phyloP scores from a whole-genome alignment of 768 basidiomycete species.

The Coprinopsis strossmayeri region DNA sequence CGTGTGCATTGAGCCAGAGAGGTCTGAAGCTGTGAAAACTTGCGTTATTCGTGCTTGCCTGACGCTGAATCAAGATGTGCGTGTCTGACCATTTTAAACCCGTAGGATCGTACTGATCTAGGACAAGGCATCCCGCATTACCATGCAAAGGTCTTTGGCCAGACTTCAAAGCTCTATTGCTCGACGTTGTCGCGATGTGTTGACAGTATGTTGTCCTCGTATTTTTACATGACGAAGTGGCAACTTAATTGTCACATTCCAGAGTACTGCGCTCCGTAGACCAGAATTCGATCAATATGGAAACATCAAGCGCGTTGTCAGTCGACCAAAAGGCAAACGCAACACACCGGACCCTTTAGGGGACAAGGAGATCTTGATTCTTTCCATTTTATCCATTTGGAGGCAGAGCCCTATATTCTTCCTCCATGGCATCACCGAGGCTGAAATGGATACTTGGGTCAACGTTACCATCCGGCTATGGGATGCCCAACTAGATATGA shows the following conservation, averaged over 20 bases:
- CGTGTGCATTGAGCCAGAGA: constrained; percentile 65
- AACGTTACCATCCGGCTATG: constrained; percentile 45
- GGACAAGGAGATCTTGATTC: constrained; percentile 64
- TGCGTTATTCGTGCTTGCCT: constrained; percentile 69
- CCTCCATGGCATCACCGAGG: constrained; percentile 33
- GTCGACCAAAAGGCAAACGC: constrained; percentile 57
- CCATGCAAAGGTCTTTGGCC: constrained; percentile 50
- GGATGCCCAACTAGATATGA: constrained; percentile 55
- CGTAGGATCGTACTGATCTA: background rate
- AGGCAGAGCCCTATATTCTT: constrained; percentile 51
- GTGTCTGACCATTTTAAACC: constrained; percentile 8
- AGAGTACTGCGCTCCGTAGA: constrained; percentile 48
- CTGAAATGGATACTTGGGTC: constrained; percentile 41
- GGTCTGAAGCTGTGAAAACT: constrained; percentile 76
- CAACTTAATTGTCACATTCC: background rate
- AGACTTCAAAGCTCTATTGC: constrained; percentile 39
- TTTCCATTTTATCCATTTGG: constrained; percentile 68
- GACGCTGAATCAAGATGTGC: constrained; percentile 61
- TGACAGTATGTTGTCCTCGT: constrained; percentile 36
- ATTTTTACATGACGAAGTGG: background rate
- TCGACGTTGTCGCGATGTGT: constrained; percentile 46
- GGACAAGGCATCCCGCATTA: too few species aligned
- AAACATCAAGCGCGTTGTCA: constrained; percentile 42
- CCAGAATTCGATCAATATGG: constrained; percentile 58
- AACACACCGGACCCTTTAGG: constrained; percentile 48